Evolutionary conservation across 768 basidiomycete genomes (phyloP).

Genomic region (Pulveroboletus ravenelii): DNA sequence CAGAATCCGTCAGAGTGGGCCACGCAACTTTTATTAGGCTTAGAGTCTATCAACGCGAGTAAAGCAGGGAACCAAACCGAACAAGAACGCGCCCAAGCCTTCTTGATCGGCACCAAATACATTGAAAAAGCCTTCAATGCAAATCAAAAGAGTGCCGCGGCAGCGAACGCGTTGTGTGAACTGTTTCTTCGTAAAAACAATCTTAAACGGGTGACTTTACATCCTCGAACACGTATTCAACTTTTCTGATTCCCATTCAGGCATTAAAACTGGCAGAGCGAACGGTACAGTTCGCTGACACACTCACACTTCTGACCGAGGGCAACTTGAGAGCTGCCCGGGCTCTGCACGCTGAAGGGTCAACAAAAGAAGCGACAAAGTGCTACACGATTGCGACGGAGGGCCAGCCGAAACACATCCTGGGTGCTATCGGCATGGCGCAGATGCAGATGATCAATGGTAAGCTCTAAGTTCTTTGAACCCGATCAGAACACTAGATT

Average conservation of each 20-base stretch:
- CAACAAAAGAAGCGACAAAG: conserved; percentile 56
- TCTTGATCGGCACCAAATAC: conserved; percentile 61
- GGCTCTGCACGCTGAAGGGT: conserved; percentile 70
- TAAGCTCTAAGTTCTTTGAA: conserved; percentile 29
- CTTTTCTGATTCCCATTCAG: conserved; percentile 31
- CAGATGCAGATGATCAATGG: conserved; percentile 84
- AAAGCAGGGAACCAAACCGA: conserved; percentile 64
- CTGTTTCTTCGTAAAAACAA: conserved; percentile 72
- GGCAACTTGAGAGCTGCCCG: conserved; percentile 82
- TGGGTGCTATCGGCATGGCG: conserved; percentile 80
- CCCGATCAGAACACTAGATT: neutral
- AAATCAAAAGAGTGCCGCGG: conserved; percentile 67
- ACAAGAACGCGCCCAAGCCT: conserved; percentile 56
- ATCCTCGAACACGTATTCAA: neutral
- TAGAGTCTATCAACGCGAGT: conserved; percentile 83
- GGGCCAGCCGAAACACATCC: conserved; percentile 66
- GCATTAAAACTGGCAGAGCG: conserved; percentile 92
- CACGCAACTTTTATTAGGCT: conserved; percentile 75
- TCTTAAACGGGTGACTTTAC: conserved; percentile 46
- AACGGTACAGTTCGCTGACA: conserved; percentile 91
- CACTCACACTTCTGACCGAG: conserved; percentile 76
- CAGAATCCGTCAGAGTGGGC: conserved; percentile 80
- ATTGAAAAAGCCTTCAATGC: conserved; percentile 78
- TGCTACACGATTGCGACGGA: conserved; percentile 66
- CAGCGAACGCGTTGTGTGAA: conserved; percentile 79